Evolutionary conservation across 352 stramenopile genomes (phyloP).

Genomic region (Phytophthora citrophthora): DNA sequence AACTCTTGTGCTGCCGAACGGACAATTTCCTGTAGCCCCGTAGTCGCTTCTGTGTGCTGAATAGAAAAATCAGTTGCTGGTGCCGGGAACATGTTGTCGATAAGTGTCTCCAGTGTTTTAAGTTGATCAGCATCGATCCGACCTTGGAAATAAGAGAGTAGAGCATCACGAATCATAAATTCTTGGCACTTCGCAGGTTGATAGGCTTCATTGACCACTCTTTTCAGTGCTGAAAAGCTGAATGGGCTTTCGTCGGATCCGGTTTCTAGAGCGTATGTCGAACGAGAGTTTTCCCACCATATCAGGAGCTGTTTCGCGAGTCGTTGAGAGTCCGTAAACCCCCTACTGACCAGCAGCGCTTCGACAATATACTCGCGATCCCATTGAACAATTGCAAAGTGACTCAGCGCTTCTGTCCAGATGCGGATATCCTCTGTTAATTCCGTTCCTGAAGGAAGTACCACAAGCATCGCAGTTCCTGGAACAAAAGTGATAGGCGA

Average conservation of each 20-base stretch:
- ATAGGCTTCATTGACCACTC: slow-evolving; percentile 6
- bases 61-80: background rate
- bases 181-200: background rate
- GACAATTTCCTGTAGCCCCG: slow-evolving; percentile 10
- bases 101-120: background rate
- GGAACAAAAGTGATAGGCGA: slow-evolving; percentile 40
- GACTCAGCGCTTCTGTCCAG: slow-evolving; percentile 37
- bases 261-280: background rate
- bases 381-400: slow-evolving; percentile 35
- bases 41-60: background rate
- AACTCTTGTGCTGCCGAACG: slow-evolving; percentile 9
- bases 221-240: slow-evolving; percentile 23
- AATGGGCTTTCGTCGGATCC: slow-evolving; percentile 5
- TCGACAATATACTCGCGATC: slow-evolving; percentile 41
- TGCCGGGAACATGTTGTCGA: slow-evolving; percentile 1
- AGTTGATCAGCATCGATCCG: slow-evolving; percentile 20
- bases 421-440: slow-evolving; percentile 13
- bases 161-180: slow-evolving; percentile 1
- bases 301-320: slow-evolving; percentile 29
- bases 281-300: slow-evolving; percentile 30
- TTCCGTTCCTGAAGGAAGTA: slow-evolving; percentile 10
- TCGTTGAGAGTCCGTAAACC: slow-evolving; percentile 19
- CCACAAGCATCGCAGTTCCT: slow-evolving; percentile 47
- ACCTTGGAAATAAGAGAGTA: slow-evolving; percentile 23
- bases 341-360: slow-evolving; percentile 36